phyloP scores from a whole-genome alignment of 805 yeast species.

The Ogataea minuta region DNA sequence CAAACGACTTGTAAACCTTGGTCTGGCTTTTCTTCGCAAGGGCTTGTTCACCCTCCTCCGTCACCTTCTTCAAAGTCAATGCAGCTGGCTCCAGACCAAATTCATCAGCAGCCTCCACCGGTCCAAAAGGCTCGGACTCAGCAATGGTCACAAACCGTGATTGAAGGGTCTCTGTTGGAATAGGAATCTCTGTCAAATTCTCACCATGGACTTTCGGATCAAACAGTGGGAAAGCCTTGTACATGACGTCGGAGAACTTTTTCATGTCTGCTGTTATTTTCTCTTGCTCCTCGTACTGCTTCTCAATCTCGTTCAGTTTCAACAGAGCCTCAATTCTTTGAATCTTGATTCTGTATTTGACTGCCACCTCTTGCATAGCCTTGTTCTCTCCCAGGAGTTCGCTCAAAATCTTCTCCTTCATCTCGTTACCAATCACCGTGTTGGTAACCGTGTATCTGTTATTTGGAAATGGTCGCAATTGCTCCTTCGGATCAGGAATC shows the following conservation, averaged over 20 bases:
- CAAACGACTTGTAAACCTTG: constrained; percentile 37
- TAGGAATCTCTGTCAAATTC: constrained; percentile 90
- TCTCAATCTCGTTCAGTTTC: constrained; percentile 63
- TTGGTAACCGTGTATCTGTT: constrained; percentile 72
- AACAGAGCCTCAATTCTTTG: constrained; percentile 89
- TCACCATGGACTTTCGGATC: constrained; percentile 51
- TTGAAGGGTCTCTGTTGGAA: constrained; percentile 75
- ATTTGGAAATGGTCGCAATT: constrained; percentile 77
- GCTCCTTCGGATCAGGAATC: constrained; percentile 18
- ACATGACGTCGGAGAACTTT: constrained; percentile 60
- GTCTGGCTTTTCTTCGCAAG: constrained; percentile 22
- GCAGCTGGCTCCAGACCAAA: constrained; percentile 87
- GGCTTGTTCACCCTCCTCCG: constrained; percentile 55
- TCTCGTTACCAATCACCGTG: constrained; percentile 51
- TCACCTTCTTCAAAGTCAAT: constrained; percentile 66
- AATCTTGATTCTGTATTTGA: constrained; percentile 73
- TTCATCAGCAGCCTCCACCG: constrained; percentile 87
- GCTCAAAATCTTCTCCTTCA: constrained; percentile 58
- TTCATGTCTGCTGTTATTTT: constrained; percentile 53
- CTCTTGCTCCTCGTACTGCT: constrained; percentile 54
- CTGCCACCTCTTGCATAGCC: constrained; percentile 71
- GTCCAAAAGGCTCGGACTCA: constrained; percentile 94
- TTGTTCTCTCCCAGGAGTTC: constrained; percentile 48
- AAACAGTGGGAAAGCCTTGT: constrained; percentile 79
- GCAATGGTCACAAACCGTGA: constrained; percentile 87